Conservation (phyloP, 345 rosid genomes). For the Angophora floribunda region DNA sequence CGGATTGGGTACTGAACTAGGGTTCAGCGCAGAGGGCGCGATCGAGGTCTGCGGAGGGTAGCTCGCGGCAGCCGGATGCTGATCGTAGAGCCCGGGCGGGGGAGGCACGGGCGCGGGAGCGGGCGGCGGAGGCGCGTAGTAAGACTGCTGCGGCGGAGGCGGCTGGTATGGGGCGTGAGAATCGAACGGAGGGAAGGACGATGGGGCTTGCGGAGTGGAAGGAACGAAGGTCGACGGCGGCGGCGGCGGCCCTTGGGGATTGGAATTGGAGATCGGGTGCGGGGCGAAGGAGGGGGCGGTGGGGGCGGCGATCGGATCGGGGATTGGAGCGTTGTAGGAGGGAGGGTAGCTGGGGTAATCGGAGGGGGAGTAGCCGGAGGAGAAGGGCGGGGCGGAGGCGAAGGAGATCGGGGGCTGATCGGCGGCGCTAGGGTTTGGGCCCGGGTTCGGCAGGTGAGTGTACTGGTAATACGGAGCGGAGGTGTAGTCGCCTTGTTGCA, state of each 20-base stretch:
- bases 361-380: conserved; percentile 30
- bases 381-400: conserved; percentile 88
- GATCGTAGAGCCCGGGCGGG: neutral
- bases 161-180: conserved; percentile 52
- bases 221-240: conserved; percentile 26
- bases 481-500: conserved; percentile 79
- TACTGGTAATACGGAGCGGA: conserved; percentile 42
- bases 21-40: conserved; percentile 6
- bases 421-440: conserved; percentile 24
- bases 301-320: conserved; percentile 50
- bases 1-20: conserved; percentile 12
- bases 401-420: conserved; percentile 11
- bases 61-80: neutral
- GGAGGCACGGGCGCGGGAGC: neutral
- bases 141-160: conserved; percentile 32
- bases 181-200: conserved; percentile 56
- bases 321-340: conserved; percentile 34
- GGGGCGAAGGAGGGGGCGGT: conserved; percentile 61
- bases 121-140: conserved; percentile 10
- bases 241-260: conserved; percentile 18
- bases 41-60: conserved; percentile 16
- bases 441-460: conserved; percentile 41
- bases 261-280: conserved; percentile 12
- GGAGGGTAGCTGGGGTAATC: conserved; percentile 45
- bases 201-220: conserved; percentile 14